Base-by-base conservation (phyloP, 495 filamentous ascomycete genomes). In the Penicillium coffeae region DNA sequence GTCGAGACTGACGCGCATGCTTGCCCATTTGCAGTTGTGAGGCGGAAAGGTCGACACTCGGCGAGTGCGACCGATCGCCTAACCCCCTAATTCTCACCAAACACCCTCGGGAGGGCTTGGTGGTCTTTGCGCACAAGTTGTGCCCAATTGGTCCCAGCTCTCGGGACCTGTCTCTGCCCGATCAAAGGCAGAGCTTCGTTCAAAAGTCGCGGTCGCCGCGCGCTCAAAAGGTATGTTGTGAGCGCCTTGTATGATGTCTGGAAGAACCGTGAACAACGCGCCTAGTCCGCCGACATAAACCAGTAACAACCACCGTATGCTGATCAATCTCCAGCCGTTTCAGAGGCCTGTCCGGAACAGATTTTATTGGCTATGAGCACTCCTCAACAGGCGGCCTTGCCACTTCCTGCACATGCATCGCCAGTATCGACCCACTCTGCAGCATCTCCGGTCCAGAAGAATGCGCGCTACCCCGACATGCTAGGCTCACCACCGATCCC, bases 341-440 rank as follows among this genome's bases (percentile, higher is more conserved):
- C 58, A 56, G 43, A 55, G 52, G 51, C 58, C 47, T 58, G 64
- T 54, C 57, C 52, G 53, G 46, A 61, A 46, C 69, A 66, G 63
- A 54, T 64, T 68, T 54, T 58, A 32, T 65, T 59, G 65, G 65
- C 70, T 67, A 75, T 75, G 72, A 74, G 58, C 66, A 63, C 65
- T 60, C 54, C 65, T 36, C 61, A 47, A 57, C 58, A 62, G 50
- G 66, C 65, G 58, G 55, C 65, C 38, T 48, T 68, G 50, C 66
- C 66, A 42, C 63, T 58, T 35, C 52, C 65, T 40, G 56, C 65
- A 40, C 62, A 67, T 64, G 51, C 61, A 36, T 58, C 68, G 22
- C 55, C 70, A 48, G 50, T 53, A 46, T 51, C 66, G 38, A 60
- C 55, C 38, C 49, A 63, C 20, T 42, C 63, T 33, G 58, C 52